Evolutionary conservation across 371 early-diverging fungal genomes (phyloP).

Genomic region (Amoeboaphelidium protococcarum): DNA sequence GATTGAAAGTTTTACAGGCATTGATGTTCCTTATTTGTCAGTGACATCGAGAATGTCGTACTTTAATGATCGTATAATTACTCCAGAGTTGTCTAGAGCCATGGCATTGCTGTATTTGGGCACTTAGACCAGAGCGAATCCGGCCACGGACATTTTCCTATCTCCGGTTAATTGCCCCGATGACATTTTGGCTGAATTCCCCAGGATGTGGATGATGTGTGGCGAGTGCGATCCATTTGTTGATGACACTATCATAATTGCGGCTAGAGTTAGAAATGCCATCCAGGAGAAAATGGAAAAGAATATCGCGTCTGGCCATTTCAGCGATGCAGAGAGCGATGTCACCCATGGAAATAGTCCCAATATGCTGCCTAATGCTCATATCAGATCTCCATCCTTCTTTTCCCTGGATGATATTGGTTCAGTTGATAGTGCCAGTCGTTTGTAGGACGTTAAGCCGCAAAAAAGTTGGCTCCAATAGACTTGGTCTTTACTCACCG

Average conservation of each 20-base stretch:
- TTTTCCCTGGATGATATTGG: too few species aligned
- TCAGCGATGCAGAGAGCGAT: too few species aligned
- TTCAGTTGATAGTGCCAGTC: too few species aligned
- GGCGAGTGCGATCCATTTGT: conserved; percentile 90
- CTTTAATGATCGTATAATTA: conserved; percentile 50
- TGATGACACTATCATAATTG: conserved; percentile 79
- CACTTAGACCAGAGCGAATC: conserved; percentile 37
- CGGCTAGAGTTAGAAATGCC: conserved; percentile 56
- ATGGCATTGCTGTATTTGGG: conserved; percentile 80
- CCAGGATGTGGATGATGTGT: conserved; percentile 59
- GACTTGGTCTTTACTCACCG: too few species aligned
- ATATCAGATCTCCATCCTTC: too few species aligned
- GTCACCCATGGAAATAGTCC: too few species aligned
- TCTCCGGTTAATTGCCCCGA: conserved; percentile 72
- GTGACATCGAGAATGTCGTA: conserved; percentile 67
- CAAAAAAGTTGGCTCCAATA: too few species aligned
- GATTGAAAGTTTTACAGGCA: background rate
- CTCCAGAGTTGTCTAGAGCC: conserved; percentile 49
- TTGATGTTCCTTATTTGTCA: conserved; percentile 13
- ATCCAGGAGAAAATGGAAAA: conserved; percentile 14
- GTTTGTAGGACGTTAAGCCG: too few species aligned
- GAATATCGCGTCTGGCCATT: too few species aligned
- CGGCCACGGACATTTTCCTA: conserved; percentile 45
- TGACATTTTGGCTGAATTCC: conserved; percentile 58
- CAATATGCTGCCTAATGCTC: too few species aligned